phyloP scores from a whole-genome alignment of 345 rosid species.

The Linum trigynum region DNA sequence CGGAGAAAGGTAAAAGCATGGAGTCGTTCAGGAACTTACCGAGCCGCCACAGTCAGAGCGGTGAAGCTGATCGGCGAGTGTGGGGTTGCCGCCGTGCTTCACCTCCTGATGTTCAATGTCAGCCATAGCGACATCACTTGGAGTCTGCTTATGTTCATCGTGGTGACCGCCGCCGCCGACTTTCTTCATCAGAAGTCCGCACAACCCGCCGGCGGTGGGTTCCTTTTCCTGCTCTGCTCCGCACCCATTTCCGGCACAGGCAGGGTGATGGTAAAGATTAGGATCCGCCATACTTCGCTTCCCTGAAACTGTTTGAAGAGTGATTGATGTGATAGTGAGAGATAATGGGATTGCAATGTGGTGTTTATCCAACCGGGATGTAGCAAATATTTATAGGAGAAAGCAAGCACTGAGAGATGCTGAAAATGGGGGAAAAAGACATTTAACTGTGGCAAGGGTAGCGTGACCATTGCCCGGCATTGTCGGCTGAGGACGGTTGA shows the following conservation, averaged over 20 bases:
- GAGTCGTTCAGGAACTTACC: background rate
- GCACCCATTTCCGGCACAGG: background rate
- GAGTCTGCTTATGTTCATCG: background rate
- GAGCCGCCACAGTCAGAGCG: background rate
- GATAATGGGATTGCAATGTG: background rate
- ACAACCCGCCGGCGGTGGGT: background rate
- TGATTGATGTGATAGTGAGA: background rate
- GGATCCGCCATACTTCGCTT: background rate
- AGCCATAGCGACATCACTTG: background rate
- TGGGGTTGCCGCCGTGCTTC: background rate
- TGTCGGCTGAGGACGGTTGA: no score
- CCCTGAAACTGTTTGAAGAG: background rate
- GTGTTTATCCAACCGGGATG: no score
- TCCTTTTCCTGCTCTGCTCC: background rate
- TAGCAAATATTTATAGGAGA: no score
- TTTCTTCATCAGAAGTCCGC: background rate
- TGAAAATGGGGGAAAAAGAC: no score
- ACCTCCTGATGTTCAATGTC: no score
- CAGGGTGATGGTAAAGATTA: background rate
- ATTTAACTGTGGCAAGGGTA: no score
- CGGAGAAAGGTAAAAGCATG: no score
- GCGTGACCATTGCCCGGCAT: no score
- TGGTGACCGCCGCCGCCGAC: background rate
- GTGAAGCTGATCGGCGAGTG: background rate
- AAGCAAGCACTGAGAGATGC: no score